Percentiles rank a stretch among this genome's conserved stretches.
Conservation (phyloP, 139 green algal genomes). For the Coccomyxa sp. region DNA sequence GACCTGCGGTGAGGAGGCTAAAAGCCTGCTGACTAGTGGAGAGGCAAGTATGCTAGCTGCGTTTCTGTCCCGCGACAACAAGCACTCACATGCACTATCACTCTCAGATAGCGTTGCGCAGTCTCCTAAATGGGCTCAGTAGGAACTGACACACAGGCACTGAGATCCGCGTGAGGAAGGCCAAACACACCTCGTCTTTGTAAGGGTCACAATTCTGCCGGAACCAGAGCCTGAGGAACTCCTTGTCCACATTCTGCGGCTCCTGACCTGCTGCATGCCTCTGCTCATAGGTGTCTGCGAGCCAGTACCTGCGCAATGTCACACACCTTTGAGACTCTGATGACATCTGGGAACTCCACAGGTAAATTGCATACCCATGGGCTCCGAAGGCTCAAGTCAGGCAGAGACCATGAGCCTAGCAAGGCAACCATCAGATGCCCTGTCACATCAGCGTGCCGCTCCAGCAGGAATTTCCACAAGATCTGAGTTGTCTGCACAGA, state of each 20-base stretch:
- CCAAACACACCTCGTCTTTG: constrained; percentile 64
- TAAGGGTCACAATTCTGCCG: constrained; percentile 92
- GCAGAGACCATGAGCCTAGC: neutral
- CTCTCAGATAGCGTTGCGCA: neutral
- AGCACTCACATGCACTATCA: neutral
- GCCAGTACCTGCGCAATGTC: constrained; percentile 78
- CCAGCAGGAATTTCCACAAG: neutral
- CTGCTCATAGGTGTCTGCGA: constrained; percentile 80
- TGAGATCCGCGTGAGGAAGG: neutral
- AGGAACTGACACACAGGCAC: neutral
- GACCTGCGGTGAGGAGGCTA: too few relatives aligned
- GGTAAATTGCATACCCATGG: too few relatives aligned
- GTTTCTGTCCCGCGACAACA: too few relatives aligned
- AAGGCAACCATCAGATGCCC: neutral
- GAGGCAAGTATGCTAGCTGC: too few relatives aligned
- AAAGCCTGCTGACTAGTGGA: too few relatives aligned
- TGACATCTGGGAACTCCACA: neutral
- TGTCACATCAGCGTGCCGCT: neutral
- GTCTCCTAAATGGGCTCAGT: neutral
- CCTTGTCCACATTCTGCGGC: constrained; percentile 98
- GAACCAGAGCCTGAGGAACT: constrained; percentile 99
- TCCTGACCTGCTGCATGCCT: constrained; percentile 71
- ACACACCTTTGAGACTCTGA: neutral
- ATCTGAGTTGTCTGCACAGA: too few relatives aligned
- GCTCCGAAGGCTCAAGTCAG: neutral